phyloP scores from a whole-genome alignment of 352 stramenopile species.

The Peronospora destructor region DNA sequence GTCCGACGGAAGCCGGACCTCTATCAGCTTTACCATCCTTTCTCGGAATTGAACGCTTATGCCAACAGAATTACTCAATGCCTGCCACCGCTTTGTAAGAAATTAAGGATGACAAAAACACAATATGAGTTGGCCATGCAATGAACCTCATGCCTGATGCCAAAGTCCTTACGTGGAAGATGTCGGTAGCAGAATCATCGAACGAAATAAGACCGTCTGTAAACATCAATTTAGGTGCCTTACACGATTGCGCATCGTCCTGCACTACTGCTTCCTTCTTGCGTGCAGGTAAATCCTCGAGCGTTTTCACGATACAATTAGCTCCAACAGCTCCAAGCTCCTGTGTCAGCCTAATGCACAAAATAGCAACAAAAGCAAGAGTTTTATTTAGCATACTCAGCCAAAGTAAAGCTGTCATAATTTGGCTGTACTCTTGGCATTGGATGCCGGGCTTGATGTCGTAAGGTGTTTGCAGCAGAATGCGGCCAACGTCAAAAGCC shows the following conservation, averaged over 20 bases:
- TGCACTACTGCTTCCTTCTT: conserved; percentile 49
- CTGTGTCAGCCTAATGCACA: conserved; percentile 32
- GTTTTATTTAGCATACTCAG: neutral
- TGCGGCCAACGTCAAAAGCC: conserved; percentile 76
- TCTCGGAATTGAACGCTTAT: conserved; percentile 55
- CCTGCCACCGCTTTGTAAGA: conserved; percentile 63
- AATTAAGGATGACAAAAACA: neutral
- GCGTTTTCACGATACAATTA: conserved; percentile 60
- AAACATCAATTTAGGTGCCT: conserved; percentile 62
- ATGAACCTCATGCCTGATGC: neutral
- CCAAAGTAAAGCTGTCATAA: neutral
- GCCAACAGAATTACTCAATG: conserved; percentile 67
- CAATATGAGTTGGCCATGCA: neutral
- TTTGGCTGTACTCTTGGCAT: conserved; percentile 31
- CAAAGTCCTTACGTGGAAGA: conserved; percentile 46
- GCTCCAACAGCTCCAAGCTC: conserved; percentile 48
- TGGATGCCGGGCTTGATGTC: conserved; percentile 48
- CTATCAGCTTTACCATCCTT: conserved; percentile 65
- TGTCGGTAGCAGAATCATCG: conserved; percentile 35
- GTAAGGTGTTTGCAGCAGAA: conserved; percentile 50
- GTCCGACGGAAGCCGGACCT: conserved; percentile 37
- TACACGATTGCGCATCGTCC: conserved; percentile 44
- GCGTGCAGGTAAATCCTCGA: conserved; percentile 37
- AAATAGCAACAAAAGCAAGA: neutral
- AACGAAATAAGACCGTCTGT: conserved; percentile 54